Base-by-base conservation (phyloP, 305 asterid genomes). In the Solanum chacoense region DNA sequence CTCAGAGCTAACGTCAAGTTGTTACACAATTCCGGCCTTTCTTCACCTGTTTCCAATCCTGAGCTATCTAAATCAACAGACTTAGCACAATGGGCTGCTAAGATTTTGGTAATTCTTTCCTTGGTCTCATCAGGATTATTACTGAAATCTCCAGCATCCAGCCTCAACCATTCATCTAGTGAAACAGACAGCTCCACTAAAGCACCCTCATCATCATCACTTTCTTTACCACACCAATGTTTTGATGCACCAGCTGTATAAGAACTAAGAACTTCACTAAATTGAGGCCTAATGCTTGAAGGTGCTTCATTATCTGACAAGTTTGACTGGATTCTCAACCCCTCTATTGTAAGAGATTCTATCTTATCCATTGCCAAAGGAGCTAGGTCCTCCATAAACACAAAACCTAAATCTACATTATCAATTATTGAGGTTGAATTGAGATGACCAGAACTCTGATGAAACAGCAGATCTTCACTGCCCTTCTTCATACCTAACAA, bases 241-340 rank as follows among this genome's bases (percentile, higher is more conserved):
- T 73, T 90, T 31, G 81, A 86, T 67, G 72, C 85, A 4, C 90
- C 20, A 85, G 89, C 86, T 63, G 83, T 88, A 77, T 69, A 88
- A 74, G 91, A 85, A 85, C 85, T 63, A 20, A 75, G 80, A 90
- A 63, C 89, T 63, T 88, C 89, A 63, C 85, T 80, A 87, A 89
- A 90, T 77, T 90, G 92, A 87, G 90, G 89, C 88, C 87, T 87
- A 84, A 93, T 91, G 89, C 91, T 91, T 38, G 98, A 92, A 63
- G 97, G 96, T 31, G 96, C 92, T 85, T 94, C 98, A 91, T 91
- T 93, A 89, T 88, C 88, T 80, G 94, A 90, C 94, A 95, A 91
- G 90, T 95, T 95, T 13, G 95, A 93, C 91, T 96, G 98, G 91
- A 96, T 93, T 93, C 93, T 96, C 59, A 96, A 90, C 85, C 98